A percentile compares a stretch with the other conserved stretches of the same genome.
Conservation (phyloP, 345 rosid genomes). For the Carallia pectinifolia region DNA sequence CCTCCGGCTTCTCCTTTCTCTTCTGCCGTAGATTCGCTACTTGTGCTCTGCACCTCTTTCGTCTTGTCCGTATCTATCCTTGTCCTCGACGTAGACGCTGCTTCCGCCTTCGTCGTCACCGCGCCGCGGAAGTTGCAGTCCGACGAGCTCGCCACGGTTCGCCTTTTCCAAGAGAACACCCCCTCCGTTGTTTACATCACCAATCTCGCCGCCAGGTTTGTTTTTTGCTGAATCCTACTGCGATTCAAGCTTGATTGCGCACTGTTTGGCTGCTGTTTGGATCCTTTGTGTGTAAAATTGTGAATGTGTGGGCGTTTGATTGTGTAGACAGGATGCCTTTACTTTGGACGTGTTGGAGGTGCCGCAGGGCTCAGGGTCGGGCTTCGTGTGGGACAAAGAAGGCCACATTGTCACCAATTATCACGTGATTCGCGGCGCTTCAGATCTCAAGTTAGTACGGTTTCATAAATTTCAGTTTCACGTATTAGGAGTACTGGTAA, state of each 20-base stretch:
- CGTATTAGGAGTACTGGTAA: too few species aligned
- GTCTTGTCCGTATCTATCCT: constrained; percentile 63
- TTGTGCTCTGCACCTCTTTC: constrained; percentile 63
- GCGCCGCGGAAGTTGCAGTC: constrained; percentile 68
- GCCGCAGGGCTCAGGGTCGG: constrained; percentile 96
- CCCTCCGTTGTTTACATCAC: constrained; percentile 97
- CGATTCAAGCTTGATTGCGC: background rate
- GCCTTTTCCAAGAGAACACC: constrained; percentile 88
- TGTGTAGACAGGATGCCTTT: constrained; percentile 81
- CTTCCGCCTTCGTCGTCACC: constrained; percentile 69
- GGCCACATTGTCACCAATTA: constrained; percentile 93
- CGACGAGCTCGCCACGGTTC: constrained; percentile 90
- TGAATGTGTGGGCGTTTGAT: background rate
- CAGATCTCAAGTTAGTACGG: constrained; percentile 75
- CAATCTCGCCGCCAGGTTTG: constrained; percentile 77
- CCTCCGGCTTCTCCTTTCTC: constrained; percentile 2
- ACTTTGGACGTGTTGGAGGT: constrained; percentile 95
- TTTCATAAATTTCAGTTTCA: background rate
- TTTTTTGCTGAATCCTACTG: background rate
- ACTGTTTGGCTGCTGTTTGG: background rate
- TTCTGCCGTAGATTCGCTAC: constrained; percentile 42
- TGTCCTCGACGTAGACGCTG: constrained; percentile 49
- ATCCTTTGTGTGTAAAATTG: background rate
- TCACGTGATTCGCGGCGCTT: constrained; percentile 96
- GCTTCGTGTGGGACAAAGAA: constrained; percentile 83